Base-by-base conservation (phyloP, 768 basidiomycete genomes). In the Megacollybia marginata region DNA sequence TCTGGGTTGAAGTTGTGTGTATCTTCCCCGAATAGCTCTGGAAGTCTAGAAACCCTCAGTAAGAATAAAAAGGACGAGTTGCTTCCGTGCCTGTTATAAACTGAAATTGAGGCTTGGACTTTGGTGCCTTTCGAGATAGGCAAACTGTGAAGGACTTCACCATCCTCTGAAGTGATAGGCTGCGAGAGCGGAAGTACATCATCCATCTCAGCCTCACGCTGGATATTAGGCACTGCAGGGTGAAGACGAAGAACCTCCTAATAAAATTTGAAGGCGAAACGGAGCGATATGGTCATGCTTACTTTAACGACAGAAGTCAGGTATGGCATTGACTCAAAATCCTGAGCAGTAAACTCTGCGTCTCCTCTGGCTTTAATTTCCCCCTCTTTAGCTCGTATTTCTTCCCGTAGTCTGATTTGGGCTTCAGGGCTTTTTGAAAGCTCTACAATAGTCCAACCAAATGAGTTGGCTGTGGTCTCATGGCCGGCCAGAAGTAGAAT, bases 381-480 rank as follows among this genome's bases (percentile, higher is more conserved):
- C n/a, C 6, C 16, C 48, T 60, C 46, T 33, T 42, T 46, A 34
- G 16, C 44, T 44, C 63, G 62, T 36, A 85, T 73, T 65, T 90
- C 88, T 0, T 65, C 59, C 15, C 89, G 76, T 34, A 91, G 74
- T 50, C 69, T 72, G 2, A 64, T 67, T 63, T 92, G 88, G 6
- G 80, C 62, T 8, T 77, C 67, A 0, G 77, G 78, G 53, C 80
- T 67, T 32, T 70, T 73, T 9, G 82, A 74, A 31, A 92, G 70
- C 52, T 83, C 79, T 47, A 83, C 69, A 11, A 88, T 62, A 6
- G 75, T 71, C 81, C 83, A 90, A 47, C 69, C 70, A 42, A 84
- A 53, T 1, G 75, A 71, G 51, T 73, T 79, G 0, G 83, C 72
- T 10, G 79, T 81, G 9, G 81, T 82, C 58, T 84, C 83, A 56